Conservation (phyloP, 2,329 filamentous ascomycete species). For the Rugonectria rugulosa region DNA sequence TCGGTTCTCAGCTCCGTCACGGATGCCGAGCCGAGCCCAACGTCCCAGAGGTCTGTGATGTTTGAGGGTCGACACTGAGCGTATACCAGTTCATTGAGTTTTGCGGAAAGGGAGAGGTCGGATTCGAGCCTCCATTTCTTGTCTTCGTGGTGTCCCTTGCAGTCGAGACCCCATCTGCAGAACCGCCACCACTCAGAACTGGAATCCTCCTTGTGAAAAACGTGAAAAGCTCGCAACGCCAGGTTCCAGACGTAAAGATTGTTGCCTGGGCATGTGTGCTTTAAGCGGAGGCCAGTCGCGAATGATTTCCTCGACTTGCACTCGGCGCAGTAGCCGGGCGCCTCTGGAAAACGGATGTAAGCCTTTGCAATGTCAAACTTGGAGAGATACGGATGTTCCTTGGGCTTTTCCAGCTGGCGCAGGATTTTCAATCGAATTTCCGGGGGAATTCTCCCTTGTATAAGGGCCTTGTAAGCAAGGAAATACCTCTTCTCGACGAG, state of each 20-base stretch:
- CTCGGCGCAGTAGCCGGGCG: background rate
- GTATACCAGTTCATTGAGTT: background rate
- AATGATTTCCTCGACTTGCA: background rate
- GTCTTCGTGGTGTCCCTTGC: background rate
- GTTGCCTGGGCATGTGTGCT: background rate
- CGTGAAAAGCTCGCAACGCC: constrained; percentile 2
- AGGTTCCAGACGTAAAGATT: constrained; percentile 1
- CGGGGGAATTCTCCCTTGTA: background rate
- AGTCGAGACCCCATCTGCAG: background rate
- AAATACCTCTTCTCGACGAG: background rate
- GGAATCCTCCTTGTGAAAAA: background rate
- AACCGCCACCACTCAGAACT: background rate
- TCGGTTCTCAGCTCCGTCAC: background rate
- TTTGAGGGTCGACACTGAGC: background rate
- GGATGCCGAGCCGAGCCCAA: background rate
- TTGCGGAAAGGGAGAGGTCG: background rate
- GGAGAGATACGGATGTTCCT: background rate
- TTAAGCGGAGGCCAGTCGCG: background rate
- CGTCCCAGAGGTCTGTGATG: background rate
- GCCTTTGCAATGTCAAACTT: background rate
- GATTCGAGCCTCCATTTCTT: background rate
- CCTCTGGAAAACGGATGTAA: background rate
- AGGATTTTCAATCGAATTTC: background rate
- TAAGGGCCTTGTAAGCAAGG: background rate
- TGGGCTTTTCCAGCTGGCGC: background rate